These are phyloP conservation scores for Bassia scoparia DNA, from an alignment of 148 eudicot species.

Conservation along the genomic window DNA sequence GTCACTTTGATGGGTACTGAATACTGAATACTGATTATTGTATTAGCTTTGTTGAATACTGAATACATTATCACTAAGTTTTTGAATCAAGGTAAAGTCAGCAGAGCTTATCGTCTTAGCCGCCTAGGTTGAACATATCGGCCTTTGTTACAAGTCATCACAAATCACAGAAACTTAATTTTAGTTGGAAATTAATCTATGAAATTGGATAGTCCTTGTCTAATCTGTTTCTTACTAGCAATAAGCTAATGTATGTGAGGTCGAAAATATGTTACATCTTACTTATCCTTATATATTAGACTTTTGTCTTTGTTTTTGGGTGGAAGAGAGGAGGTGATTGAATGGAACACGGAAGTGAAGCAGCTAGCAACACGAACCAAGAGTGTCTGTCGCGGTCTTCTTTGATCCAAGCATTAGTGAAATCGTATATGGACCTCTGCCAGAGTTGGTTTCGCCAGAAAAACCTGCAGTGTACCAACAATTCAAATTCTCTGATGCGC, in stretches of 20 bases:
- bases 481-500: conserved; percentile 36
- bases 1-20: no score
- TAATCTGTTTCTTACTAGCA: neutral
- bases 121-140: neutral
- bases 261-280: neutral
- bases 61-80: no score
- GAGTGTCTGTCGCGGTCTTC: conserved; percentile 54
- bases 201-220: neutral
- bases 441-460: conserved; percentile 43
- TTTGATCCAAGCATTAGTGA: conserved; percentile 49
- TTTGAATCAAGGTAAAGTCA: no score
- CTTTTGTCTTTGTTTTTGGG: neutral
- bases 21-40: no score
- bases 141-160: neutral
- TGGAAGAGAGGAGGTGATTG: conserved; percentile 28
- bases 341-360: conserved; percentile 35
- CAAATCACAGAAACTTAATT: neutral
- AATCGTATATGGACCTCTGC: conserved; percentile 48
- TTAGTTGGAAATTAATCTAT: neutral
- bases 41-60: no score
- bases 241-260: neutral
- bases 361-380: conserved; percentile 33
- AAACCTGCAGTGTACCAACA: conserved; percentile 52
- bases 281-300: neutral
- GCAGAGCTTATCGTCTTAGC: neutral